Evolutionary conservation across 192 early-diverging fungal genomes (phyloP).

Genomic region (Backusella psychrophila): DNA sequence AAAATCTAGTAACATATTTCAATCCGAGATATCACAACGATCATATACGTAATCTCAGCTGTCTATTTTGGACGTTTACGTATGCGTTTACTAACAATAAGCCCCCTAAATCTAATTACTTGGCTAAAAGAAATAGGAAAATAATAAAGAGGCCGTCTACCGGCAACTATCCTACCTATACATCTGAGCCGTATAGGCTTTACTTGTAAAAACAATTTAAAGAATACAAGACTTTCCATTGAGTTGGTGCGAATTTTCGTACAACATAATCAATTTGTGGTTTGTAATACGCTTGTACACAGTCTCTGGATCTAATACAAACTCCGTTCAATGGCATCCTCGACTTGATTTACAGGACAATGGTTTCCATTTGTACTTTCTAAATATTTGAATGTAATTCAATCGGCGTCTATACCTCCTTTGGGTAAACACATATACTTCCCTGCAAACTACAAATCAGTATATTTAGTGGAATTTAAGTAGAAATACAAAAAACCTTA

Average conservation of each 20-base stretch:
- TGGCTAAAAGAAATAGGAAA: background rate
- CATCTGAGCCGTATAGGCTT: background rate
- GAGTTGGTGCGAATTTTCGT: background rate
- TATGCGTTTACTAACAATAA: background rate
- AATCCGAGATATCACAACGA: constrained; percentile 2
- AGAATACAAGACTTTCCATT: background rate
- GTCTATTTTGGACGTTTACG: background rate
- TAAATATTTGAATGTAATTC: background rate
- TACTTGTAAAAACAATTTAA: background rate
- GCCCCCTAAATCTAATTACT: background rate
- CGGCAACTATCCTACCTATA: background rate
- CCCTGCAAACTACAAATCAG: background rate
- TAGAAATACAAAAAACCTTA: background rate
- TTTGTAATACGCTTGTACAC: constrained; percentile 2
- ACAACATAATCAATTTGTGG: background rate
- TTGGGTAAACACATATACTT: background rate
- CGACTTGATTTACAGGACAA: background rate
- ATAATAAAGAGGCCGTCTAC: background rate
- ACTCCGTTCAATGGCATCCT: background rate
- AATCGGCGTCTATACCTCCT: background rate
- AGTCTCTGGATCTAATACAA: background rate
- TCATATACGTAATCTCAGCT: background rate
- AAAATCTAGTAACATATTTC: constrained; percentile 1
- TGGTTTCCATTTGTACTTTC: background rate
- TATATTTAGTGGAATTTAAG: background rate